Percentiles rank a stretch among this genome's conserved stretches.
Evolutionary conservation across 2,329 filamentous ascomycete genomes (phyloP).

Genomic region (Xylariaceae sp.): DNA sequence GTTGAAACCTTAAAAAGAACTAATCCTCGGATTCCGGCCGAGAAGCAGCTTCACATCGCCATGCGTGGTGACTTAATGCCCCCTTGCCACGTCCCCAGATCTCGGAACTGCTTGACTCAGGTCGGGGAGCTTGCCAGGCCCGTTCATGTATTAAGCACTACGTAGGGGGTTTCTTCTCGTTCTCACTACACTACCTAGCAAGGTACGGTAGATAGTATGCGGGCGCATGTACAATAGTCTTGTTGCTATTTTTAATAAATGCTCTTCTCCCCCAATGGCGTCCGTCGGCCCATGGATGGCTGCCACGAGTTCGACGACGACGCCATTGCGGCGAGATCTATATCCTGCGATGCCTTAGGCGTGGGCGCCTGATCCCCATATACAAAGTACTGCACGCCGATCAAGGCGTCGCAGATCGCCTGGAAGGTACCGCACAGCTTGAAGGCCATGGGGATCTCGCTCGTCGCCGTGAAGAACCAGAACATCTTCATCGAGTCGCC

Average conservation of each 20-base stretch:
- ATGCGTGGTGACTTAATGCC: neutral
- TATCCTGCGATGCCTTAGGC: conserved; percentile 24
- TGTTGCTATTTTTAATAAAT: conserved; percentile 17
- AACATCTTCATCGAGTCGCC: conserved; percentile 86
- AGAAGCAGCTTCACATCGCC: neutral
- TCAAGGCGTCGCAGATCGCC: conserved; percentile 66
- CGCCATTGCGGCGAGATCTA: conserved; percentile 29
- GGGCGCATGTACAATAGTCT: neutral
- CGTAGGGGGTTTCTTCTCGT: neutral
- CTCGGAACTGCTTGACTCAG: neutral
- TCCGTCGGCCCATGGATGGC: conserved; percentile 38
- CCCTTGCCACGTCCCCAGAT: neutral
- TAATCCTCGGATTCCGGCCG: neutral
- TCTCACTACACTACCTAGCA: neutral
- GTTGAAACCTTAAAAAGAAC: neutral
- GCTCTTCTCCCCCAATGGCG: conserved; percentile 35
- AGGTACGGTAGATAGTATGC: neutral
- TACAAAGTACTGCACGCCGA: conserved; percentile 69
- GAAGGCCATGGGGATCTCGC: conserved; percentile 69
- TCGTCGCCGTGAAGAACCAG: conserved; percentile 70
- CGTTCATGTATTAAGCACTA: neutral
- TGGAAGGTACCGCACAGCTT: conserved; percentile 81
- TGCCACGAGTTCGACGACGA: conserved; percentile 33
- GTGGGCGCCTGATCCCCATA: conserved; percentile 52
- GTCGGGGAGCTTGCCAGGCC: neutral